Base-by-base conservation (phyloP, 768 basidiomycete species). In the Jaapia argillacea region DNA sequence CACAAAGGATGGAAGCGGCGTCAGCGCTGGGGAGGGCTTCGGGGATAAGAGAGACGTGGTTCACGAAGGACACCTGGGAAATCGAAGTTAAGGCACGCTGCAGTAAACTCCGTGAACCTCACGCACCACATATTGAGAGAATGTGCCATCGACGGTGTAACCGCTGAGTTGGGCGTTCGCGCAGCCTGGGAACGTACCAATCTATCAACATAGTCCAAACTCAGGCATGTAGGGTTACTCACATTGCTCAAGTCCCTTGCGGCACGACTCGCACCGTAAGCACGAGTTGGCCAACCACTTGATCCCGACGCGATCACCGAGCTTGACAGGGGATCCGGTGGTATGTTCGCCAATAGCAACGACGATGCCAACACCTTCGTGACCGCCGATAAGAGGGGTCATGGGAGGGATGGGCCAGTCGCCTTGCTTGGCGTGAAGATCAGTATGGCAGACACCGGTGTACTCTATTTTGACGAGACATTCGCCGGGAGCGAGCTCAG, bases 381-480 rank as follows among this genome's bases (percentile, higher is more conserved):
- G 37, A 21, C 37, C 37, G 21, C 37, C 37, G 37, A 38, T 21
- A 21, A 38, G 37, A 7, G 0, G 82, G 83, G 1, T 67, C 42
- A 67, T 74, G 25, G 76, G 68, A 14, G 70, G 60, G 6, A 85
- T 45, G 0, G 90, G 90, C 91, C 91, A 92, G 56, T 92, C 90
- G 36, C 74, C 77, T 28, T 72, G 61, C 28, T 74, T 75, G 22
- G 81, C 81, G 53, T 90, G 88, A 12, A 87, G 70, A 54, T 90
- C 88, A 3, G 83, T 85, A 56, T 89, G 86, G 63, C 88, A 90
- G n/a, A 89, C 85, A 44, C 87, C 87, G 4, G 82, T 79, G 63
- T 75, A 81, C 26, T 72, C 69, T 54, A 90, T 68, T 61, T 84
- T 81, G 59, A 90, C 67, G 50, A 89, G 77, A 55, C 81, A 84